These are phyloP conservation scores for Mortierella antarctica DNA, from an alignment of 192 early-diverging fungal species.

Conservation along the genomic window DNA sequence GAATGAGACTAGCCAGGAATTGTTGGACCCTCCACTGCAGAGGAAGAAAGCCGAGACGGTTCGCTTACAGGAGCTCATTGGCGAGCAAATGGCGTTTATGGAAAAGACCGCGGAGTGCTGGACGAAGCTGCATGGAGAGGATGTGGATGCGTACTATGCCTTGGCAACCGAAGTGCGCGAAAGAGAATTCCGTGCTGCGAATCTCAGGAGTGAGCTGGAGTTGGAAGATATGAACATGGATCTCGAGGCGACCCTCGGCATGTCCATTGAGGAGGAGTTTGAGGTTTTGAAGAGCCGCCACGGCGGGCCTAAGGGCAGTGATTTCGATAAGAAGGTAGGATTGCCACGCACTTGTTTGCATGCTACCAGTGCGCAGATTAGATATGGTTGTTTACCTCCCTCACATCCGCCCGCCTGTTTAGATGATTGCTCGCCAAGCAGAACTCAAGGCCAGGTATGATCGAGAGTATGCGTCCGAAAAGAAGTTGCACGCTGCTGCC, in stretches of 20 bases:
- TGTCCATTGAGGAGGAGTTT: slow-evolving; percentile 45
- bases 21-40: slow-evolving; percentile 7
- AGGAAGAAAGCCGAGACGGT: not conserved
- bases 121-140: not conserved
- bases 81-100: not conserved
- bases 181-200: slow-evolving; percentile 1
- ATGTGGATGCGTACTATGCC: not conserved
- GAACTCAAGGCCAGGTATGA: slow-evolving; percentile 16
- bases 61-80: not conserved
- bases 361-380: no score
- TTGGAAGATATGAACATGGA: not conserved
- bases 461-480: not conserved
- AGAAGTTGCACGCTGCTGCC: not conserved
- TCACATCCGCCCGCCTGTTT: no score
- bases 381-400: no score
- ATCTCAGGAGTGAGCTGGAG: slow-evolving; percentile 2
- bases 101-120: not conserved
- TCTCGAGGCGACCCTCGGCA: slow-evolving; percentile 9
- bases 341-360: no score
- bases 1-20: slow-evolving; percentile 3
- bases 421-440: no score
- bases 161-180: slow-evolving; percentile 2
- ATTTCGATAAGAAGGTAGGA: slow-evolving; percentile 27
- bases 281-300: slow-evolving; percentile 5
- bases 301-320: slow-evolving; percentile 19